Conservation (phyloP, 75 land plant genomes). For the Sequoia sempervirens region DNA sequence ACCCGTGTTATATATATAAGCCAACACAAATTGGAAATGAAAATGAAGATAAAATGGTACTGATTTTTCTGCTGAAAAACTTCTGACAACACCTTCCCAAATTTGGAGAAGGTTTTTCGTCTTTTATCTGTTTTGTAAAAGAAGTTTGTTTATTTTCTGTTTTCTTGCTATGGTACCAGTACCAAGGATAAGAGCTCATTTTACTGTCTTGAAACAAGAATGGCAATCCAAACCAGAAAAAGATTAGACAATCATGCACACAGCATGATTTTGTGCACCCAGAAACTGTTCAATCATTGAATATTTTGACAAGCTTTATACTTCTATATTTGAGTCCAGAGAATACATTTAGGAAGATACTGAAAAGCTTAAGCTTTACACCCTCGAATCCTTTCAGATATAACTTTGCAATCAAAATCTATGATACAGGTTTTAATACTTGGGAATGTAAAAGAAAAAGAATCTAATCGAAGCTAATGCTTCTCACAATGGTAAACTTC, state of each 20-base stretch:
- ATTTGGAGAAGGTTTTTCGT: not conserved
- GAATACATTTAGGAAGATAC: constrained; percentile 8
- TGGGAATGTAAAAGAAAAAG: not conserved
- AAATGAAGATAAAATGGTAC: not conserved
- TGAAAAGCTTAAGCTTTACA: constrained; percentile 3
- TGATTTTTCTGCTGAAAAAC: not conserved
- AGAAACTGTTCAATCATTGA: not conserved
- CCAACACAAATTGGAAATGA: not conserved
- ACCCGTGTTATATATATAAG: too few relatives aligned
- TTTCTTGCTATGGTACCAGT: not conserved
- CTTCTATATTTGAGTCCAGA: constrained; percentile 6
- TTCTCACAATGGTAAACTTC: constrained; percentile 8
- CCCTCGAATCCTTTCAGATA: not conserved
- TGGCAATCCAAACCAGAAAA: not conserved
- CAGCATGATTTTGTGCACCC: not conserved
- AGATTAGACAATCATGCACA: not conserved
- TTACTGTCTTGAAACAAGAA: not conserved
- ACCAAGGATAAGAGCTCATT: not conserved
- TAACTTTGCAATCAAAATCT: not conserved
- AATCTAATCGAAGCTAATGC: constrained; percentile 3
- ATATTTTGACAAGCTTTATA: constrained; percentile 10
- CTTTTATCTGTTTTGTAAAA: not conserved
- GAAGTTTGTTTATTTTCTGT: not conserved
- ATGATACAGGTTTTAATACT: constrained; percentile 6
- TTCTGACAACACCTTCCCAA: not conserved